Conservation (phyloP, 1,139 yeast genomes). For the Sugiyamaella japonica region DNA sequence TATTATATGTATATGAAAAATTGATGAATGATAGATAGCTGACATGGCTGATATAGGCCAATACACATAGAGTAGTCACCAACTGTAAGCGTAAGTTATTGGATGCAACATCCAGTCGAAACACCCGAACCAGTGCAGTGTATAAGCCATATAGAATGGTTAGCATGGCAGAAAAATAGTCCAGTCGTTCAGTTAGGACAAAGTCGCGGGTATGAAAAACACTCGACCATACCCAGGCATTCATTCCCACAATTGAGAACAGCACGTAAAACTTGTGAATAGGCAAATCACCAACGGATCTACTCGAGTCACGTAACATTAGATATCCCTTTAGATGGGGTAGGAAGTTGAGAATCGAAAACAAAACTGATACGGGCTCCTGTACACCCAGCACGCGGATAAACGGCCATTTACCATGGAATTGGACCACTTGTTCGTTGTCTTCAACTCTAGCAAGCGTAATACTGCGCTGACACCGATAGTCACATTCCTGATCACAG, state of each 20-base stretch:
- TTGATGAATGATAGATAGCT: constrained; percentile 59
- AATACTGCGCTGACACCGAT: constrained; percentile 78
- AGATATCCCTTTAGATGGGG: constrained; percentile 71
- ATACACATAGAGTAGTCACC: constrained; percentile 48
- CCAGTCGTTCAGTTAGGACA: constrained; percentile 74
- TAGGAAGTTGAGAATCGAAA: constrained; percentile 73
- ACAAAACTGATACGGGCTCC: constrained; percentile 78
- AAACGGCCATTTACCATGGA: constrained; percentile 99
- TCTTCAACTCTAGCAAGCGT: constrained; percentile 53
- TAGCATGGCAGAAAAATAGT: constrained; percentile 90
- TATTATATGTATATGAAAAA: constrained; percentile 93
- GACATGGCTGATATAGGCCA: constrained; percentile 59
- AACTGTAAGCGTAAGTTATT: constrained; percentile 37
- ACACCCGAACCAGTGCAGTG: constrained; percentile 59
- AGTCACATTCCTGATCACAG: constrained; percentile 83
- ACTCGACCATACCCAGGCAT: constrained; percentile 86
- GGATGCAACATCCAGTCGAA: constrained; percentile 52
- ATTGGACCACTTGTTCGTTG: constrained; percentile 65
- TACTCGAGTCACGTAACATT: constrained; percentile 25
- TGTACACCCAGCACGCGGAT: constrained; percentile 71
- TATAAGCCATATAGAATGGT: constrained; percentile 81
- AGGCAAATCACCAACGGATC: constrained; percentile 22
- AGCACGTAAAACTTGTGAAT: constrained; percentile 44
- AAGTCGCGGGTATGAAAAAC: constrained; percentile 88
- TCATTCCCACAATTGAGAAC: constrained; percentile 64